Evolutionary conservation across 2,329 filamentous ascomycete genomes (phyloP).

Genomic region (Penicillium glabrum): DNA sequence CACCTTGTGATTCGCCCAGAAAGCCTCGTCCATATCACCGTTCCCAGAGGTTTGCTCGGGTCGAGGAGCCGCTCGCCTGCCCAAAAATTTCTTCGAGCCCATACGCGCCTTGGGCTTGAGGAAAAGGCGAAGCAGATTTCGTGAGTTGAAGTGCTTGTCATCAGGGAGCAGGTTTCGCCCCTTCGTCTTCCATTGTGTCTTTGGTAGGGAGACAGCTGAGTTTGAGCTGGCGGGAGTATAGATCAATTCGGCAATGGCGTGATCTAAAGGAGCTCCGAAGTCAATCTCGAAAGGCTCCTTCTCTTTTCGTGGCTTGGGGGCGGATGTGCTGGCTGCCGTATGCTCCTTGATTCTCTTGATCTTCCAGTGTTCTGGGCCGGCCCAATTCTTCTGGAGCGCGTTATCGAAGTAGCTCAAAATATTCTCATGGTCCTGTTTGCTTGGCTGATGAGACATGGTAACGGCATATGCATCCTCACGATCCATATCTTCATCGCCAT

Average conservation of each 20-base stretch:
- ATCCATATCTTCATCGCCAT: constrained; percentile 58
- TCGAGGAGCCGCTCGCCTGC: constrained; percentile 43
- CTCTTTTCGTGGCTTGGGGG: constrained; percentile 73
- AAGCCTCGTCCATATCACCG: constrained; percentile 89
- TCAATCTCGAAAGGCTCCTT: constrained; percentile 97
- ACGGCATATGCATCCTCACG: constrained; percentile 74
- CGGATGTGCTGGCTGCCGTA: constrained; percentile 51
- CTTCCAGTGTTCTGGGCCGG: constrained; percentile 97
- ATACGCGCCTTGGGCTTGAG: constrained; percentile 90
- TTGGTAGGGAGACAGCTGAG: constrained; percentile 78
- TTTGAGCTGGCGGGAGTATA: constrained; percentile 81
- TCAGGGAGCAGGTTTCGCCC: constrained; percentile 90
- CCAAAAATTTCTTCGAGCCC: constrained; percentile 62
- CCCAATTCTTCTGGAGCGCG: constrained; percentile 95
- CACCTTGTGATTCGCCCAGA: constrained; percentile 70
- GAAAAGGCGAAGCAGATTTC: constrained; percentile 84
- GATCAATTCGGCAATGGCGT: constrained; percentile 69
- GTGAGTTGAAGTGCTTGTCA: constrained; percentile 97
- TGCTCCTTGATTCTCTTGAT: constrained; percentile 89
- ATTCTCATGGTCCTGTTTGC: constrained; percentile 76
- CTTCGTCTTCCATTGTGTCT: constrained; percentile 94
- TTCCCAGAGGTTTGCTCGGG: constrained; percentile 59
- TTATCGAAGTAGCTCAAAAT: constrained; percentile 99
- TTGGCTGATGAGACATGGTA: constrained; percentile 70
- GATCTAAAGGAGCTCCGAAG: constrained; percentile 74